These are phyloP conservation scores for Aspergillus indologenus DNA, from an alignment of 495 filamentous ascomycete species.

Conservation along the genomic window DNA sequence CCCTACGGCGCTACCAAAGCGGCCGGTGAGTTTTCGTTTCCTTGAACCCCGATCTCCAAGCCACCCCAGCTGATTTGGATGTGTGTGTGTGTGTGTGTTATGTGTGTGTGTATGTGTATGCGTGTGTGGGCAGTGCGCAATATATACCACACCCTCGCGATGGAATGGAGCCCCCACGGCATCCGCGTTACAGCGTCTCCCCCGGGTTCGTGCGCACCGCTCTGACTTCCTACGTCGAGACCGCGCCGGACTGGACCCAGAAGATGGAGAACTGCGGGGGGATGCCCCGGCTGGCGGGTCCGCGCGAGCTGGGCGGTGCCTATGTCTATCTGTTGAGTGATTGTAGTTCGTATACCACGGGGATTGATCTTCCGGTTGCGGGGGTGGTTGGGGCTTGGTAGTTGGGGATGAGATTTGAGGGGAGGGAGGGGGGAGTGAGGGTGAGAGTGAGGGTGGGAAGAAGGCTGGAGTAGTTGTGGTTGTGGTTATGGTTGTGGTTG, in stretches of 20 bases:
- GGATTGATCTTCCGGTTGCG: constrained; percentile 38
- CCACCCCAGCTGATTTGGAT: no score
- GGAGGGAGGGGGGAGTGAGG: no score
- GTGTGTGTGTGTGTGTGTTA: no score
- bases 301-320: constrained; percentile 40
- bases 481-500: no score
- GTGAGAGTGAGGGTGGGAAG: no score
- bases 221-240: constrained; percentile 41
- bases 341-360: constrained; percentile 33
- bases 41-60: no score
- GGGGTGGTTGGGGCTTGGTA: constrained; percentile 48
- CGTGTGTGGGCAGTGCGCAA: no score
- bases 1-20: constrained; percentile 34
- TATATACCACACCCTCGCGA: constrained; percentile 42
- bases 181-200: constrained; percentile 41
- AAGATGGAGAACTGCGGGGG: constrained; percentile 49
- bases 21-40: constrained; percentile 29
- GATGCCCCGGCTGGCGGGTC: constrained; percentile 39
- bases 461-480: neutral
- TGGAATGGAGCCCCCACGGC: constrained; percentile 47
- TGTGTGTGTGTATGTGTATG: no score
- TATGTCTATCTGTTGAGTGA: constrained; percentile 41
- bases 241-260: constrained; percentile 35
- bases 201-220: constrained; percentile 40
- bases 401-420: neutral